Conservation (phyloP, 2,329 filamentous ascomycete genomes). For the Cercospora nicotianae region DNA sequence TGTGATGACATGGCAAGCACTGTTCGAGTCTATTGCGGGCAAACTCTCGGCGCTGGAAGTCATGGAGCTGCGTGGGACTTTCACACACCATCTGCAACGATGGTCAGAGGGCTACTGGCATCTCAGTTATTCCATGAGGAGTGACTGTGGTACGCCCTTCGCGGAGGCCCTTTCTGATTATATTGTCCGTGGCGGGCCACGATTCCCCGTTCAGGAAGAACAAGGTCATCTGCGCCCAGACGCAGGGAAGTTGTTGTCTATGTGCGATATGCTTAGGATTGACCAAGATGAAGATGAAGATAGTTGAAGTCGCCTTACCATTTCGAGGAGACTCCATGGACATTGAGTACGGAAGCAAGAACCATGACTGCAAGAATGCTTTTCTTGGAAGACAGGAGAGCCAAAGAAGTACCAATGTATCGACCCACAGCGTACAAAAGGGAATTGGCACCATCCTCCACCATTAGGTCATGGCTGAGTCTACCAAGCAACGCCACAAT, state of each 20-base stretch:
- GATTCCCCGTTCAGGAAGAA: neutral
- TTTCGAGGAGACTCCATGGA: neutral
- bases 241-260: neutral
- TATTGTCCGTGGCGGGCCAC: neutral
- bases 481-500: neutral
- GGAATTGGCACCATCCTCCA: neutral
- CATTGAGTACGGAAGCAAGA: neutral
- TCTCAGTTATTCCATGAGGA: neutral
- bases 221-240: neutral
- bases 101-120: neutral
- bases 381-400: neutral
- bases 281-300: neutral
- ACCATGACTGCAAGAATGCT: neutral
- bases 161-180: neutral
- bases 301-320: neutral
- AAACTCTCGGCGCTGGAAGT: neutral
- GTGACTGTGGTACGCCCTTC: neutral
- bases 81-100: neutral
- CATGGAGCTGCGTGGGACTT: neutral
- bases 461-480: neutral
- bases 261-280: neutral
- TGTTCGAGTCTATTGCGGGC: neutral
- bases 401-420: neutral
- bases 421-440: neutral
- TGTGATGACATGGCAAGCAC: neutral